Conservation (phyloP, 345 rosid species). For the Murraya koenigii region DNA sequence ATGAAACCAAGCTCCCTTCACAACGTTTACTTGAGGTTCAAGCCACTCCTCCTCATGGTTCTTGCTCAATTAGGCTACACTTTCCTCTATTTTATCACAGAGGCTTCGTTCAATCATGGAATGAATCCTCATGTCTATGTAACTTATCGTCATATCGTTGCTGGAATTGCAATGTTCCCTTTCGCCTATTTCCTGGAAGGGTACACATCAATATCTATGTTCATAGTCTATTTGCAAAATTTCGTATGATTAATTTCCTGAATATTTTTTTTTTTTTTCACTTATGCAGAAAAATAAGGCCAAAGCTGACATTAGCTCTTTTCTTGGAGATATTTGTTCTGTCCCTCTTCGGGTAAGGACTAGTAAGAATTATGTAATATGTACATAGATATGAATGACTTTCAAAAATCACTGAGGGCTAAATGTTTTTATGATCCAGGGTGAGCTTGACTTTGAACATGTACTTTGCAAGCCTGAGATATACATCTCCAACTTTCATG, state of each 20-base stretch:
- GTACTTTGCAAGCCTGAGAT: slow-evolving; percentile 52
- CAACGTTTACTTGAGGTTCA: slow-evolving; percentile 26
- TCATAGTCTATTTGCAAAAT: not conserved
- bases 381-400: no score
- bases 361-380: no score
- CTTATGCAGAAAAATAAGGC: slow-evolving; percentile 54
- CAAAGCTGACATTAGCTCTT: slow-evolving; percentile 54
- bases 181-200: slow-evolving; percentile 62
- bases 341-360: slow-evolving; percentile 58
- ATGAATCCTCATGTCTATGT: slow-evolving; percentile 71
- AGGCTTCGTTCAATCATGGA: slow-evolving; percentile 69
- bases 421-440: slow-evolving; percentile 31
- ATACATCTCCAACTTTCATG: slow-evolving; percentile 53
- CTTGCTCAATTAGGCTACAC: slow-evolving; percentile 48
- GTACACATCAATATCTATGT: slow-evolving; percentile 18
- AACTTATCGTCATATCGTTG: slow-evolving; percentile 58
- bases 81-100: slow-evolving; percentile 54
- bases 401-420: not conserved
- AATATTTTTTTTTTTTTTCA: not conserved
- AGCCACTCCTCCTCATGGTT: slow-evolving; percentile 58
- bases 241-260: not conserved
- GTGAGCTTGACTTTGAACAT: slow-evolving; percentile 56
- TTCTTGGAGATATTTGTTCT: slow-evolving; percentile 58
- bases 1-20: not conserved
- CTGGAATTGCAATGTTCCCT: slow-evolving; percentile 44